Base-by-base conservation (phyloP, 2,329 filamentous ascomycete genomes). In the Aspergillus sp. region DNA sequence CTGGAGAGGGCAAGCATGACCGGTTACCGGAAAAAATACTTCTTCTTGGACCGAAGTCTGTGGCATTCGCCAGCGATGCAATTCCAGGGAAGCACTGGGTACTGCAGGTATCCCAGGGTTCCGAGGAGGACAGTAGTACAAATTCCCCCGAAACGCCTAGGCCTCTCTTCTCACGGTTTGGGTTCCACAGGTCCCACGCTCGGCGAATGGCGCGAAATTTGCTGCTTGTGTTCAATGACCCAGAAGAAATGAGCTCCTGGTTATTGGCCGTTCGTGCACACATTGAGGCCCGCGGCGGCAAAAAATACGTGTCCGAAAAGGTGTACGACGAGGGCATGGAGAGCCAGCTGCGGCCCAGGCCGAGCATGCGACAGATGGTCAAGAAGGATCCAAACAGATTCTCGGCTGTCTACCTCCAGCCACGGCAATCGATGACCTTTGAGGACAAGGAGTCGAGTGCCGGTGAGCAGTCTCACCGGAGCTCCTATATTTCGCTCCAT, bases 1-100 rank as follows among this genome's bases (percentile, higher is more conserved):
- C 73, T 26, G 74, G 71, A 3, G 73, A 78, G 13, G 78, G 78
- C 5, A 73, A 72, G 53, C 74, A 75, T 58, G 76, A 80, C 59
- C 72, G 78, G 26, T 61, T 78, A 3, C 79, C 79, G 0, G 79
- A 81, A 64, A 78, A 77, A 58, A 76, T 80, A 62, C 63, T 81
- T 50, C 74, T 76, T 41, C 62, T 81, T 48, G 76, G 76, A 3
- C 71, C 74, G 17, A 70, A 75, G 4, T 80, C 78, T 9, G 78
- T 77, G 13, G 79, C 79, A 11, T 80, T 80, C 65, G 79, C 76
- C 2, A 79, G 77, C 59, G 79, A 81, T 66, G 78, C 75, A 7
- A 78, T 81, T 57, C 77, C 78, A 0, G 79, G 79, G 3, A 78
- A 74, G 57, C 79, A 78, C 55, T 80, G 75, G 73, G 78, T 81